Conservation (phyloP, 2,329 filamentous ascomycete species). For the Huntiella abstrusa region DNA sequence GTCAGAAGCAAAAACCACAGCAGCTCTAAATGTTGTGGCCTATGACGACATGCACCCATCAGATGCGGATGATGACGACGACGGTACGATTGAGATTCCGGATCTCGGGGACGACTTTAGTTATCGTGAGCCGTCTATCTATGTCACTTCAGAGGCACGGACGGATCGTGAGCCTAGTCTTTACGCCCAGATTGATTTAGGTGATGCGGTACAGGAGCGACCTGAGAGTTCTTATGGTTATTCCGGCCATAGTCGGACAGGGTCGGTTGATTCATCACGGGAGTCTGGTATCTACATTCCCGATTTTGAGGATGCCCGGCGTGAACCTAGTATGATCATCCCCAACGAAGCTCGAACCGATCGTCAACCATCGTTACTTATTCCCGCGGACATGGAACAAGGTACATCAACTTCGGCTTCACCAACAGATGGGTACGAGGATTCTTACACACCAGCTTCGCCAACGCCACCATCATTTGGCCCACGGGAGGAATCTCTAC, state of each 20-base stretch:
- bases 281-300: conserved; percentile 9
- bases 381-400: conserved; percentile 10
- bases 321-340: conserved; percentile 9
- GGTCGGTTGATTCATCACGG: conserved; percentile 1
- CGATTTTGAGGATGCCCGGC: conserved; percentile 6
- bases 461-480: conserved; percentile 7
- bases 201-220: conserved; percentile 6
- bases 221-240: conserved; percentile 5
- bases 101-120: conserved; percentile 7
- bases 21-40: background rate
- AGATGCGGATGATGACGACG: conserved; percentile 7
- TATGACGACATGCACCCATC: background rate
- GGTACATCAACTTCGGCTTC: background rate
- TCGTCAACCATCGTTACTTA: conserved; percentile 8
- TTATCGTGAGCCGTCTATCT: conserved; percentile 10
- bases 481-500: conserved; percentile 6
- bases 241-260: conserved; percentile 2
- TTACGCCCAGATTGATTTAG: conserved; percentile 9
- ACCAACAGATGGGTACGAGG: conserved; percentile 8
- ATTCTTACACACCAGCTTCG: conserved; percentile 5
- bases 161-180: conserved; percentile 9
- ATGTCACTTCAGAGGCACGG: conserved; percentile 7
- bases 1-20: conserved; percentile 2
- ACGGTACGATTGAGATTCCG: conserved; percentile 11
- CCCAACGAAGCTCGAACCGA: conserved; percentile 10